Evolutionary conservation across 305 asterid species (phyloP), one percentile per base, ranked within the genome.

Genomic region (Fraxinus baroniana): DNA sequence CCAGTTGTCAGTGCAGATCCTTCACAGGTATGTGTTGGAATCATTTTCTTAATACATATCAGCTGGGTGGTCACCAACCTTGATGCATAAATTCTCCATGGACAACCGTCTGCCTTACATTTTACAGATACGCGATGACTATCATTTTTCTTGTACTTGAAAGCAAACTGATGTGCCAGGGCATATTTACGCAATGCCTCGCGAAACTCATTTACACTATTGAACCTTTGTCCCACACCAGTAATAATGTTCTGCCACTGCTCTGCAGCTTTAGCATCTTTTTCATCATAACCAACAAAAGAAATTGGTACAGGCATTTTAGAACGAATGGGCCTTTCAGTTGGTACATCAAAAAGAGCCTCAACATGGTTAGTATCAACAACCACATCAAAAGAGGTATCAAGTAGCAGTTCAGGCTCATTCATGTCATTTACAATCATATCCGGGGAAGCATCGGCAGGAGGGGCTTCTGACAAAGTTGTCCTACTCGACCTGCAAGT

Each of bases 11-110:
- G 84, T 33, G 77, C 87, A 4, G 94, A 88, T 44, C 99, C 97
- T 86, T 92, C 98, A 88, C 99, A 96, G 28, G 98, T 89, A 86
- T 96, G 99, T 2, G 92, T 85, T 15, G 99, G 82, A 79, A 89
- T 91, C 99, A 96, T 94, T 90, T 96, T 96, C 89, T 94, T 96
- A 49, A 96, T 94, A 82, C 98, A 94, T 78, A 96, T 93, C 64
- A 96, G 83, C n/a, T 94, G 99, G 49, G 99, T 96, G 73, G 98
- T 96, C 4, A 98, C 91, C 87, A 96, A 84, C 82, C 98, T 91
- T 52, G 99, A 96, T 20, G 99, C 99, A 64, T 96, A 98, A 82
- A 96, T 91, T 89, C 99, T 92, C 99, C 99, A 96, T 0, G 94
- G 99, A 75, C 99, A 96, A 52, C 97, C 97, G 57, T 96, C 99